phyloP scores from a whole-genome alignment of 163 green algal species.

The Prototheca cutis region DNA sequence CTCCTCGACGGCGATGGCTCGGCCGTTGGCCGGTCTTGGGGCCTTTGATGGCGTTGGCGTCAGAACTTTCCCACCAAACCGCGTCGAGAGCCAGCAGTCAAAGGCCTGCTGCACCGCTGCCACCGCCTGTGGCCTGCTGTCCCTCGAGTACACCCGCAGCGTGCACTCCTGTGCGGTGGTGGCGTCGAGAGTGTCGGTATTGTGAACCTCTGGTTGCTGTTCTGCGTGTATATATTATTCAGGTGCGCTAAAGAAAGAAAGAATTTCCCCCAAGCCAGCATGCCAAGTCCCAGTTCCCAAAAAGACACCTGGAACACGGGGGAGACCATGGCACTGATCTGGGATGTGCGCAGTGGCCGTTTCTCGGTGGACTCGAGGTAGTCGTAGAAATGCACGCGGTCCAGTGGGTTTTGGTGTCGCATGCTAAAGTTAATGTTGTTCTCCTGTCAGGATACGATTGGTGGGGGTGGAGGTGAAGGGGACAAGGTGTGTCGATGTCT shows the following conservation, averaged over 20 bases:
- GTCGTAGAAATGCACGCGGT: slow-evolving; percentile 44
- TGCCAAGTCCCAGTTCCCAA: neutral
- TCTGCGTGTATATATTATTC: too few species aligned
- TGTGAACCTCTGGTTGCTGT: too few species aligned
- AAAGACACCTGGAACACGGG: slow-evolving; percentile 22
- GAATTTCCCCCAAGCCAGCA: neutral
- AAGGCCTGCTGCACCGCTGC: slow-evolving; percentile 33
- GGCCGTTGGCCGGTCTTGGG: neutral
- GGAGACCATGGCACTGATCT: slow-evolving; percentile 34
- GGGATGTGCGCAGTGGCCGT: slow-evolving; percentile 23
- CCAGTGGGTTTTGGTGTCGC: slow-evolving; percentile 33
- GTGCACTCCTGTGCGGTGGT: slow-evolving; percentile 34
- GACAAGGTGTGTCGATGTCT: neutral
- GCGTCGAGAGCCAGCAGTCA: slow-evolving; percentile 23
- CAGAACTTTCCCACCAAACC: slow-evolving; percentile 6
- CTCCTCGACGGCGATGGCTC: neutral
- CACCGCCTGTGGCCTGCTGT: slow-evolving; percentile 12
- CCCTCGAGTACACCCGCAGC: slow-evolving; percentile 36
- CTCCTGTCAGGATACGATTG: too few species aligned
- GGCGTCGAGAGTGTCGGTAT: too few species aligned
- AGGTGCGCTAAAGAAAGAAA: too few species aligned
- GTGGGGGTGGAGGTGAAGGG: neutral
- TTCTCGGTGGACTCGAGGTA: slow-evolving; percentile 26
- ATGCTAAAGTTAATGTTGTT: slow-evolving; percentile 35
- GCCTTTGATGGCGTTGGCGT: slow-evolving; percentile 13